Conservation (phyloP, 148 eudicot species). For the Heliosperma pusillum region DNA sequence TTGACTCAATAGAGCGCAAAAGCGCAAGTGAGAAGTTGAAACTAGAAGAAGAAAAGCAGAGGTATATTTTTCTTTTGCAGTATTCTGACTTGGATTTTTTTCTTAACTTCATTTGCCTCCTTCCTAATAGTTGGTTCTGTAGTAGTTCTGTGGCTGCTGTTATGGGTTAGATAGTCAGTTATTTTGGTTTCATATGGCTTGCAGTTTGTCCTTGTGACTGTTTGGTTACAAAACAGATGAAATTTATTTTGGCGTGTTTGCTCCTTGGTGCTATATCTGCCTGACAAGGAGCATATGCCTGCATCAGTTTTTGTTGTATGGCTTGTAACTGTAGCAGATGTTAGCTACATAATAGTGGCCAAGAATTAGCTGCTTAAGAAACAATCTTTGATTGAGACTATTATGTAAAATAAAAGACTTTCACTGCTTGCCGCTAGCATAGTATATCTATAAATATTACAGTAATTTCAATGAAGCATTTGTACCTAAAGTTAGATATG, state of each 20-base stretch:
- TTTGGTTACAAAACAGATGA: background rate
- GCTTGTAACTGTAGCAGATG: background rate
- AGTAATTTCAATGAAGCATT: background rate
- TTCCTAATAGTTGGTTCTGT: background rate
- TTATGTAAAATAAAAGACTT: background rate
- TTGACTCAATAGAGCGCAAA: conserved; percentile 55
- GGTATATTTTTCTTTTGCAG: conserved; percentile 42
- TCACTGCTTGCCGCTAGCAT: background rate
- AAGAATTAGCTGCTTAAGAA: background rate
- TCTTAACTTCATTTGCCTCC: background rate
- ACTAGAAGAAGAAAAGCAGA: conserved; percentile 80
- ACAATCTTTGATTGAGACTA: background rate
- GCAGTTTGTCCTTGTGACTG: conserved; percentile 2
- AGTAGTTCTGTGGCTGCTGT: background rate
- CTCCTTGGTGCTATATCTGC: background rate
- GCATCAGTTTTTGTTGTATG: background rate
- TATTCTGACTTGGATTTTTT: conserved; percentile 10
- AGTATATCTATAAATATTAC: background rate
- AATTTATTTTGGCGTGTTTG: background rate
- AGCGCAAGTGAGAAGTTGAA: conserved; percentile 64
- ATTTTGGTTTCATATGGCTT: background rate
- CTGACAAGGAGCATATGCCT: background rate
- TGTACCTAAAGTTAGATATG: background rate
- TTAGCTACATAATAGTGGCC: background rate
- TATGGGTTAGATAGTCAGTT: conserved; percentile 1